These are phyloP conservation scores for Gossypium schwendimanii DNA, from an alignment of 441 rosid species.

Conservation along the genomic window DNA sequence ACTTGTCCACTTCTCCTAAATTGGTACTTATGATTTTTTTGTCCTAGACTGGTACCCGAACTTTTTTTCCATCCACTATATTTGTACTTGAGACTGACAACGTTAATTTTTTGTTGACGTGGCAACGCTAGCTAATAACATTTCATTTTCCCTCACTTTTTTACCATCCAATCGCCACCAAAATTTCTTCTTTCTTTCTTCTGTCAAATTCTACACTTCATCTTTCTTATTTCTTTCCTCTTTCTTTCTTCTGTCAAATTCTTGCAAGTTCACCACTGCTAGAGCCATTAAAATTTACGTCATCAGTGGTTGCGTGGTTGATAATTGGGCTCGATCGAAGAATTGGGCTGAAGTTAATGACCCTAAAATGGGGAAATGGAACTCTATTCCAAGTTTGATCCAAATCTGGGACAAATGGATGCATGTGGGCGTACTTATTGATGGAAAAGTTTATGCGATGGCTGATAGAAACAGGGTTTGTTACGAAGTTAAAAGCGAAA, in stretches of 20 bases:
- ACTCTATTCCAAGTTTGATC: conserved; percentile 39
- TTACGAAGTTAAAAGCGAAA: conserved; percentile 35
- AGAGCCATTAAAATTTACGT: conserved; percentile 58
- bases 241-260: background rate
- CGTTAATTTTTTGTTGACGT: too few relatives aligned
- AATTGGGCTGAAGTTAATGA: conserved; percentile 79
- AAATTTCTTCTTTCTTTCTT: too few relatives aligned
- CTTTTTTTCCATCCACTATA: too few relatives aligned
- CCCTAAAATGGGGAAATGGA: conserved; percentile 39
- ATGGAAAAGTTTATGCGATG: conserved; percentile 60
- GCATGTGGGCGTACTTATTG: conserved; percentile 72
- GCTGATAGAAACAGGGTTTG: conserved; percentile 64
- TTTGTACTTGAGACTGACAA: too few relatives aligned
- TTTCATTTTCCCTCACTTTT: too few relatives aligned
- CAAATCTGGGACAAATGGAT: conserved; percentile 76
- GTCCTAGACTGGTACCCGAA: too few relatives aligned
- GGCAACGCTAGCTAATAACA: too few relatives aligned
- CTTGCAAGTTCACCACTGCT: conserved; percentile 70
- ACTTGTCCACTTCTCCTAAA: too few relatives aligned
- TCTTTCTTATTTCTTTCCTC: too few relatives aligned
- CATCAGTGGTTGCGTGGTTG: conserved; percentile 72
- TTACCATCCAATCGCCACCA: too few relatives aligned
- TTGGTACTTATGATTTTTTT: too few relatives aligned
- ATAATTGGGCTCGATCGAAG: conserved; percentile 53
- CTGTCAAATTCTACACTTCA: too few relatives aligned